Conservation (phyloP, 768 basidiomycete genomes). For the Cystobasidium onofrii region DNA sequence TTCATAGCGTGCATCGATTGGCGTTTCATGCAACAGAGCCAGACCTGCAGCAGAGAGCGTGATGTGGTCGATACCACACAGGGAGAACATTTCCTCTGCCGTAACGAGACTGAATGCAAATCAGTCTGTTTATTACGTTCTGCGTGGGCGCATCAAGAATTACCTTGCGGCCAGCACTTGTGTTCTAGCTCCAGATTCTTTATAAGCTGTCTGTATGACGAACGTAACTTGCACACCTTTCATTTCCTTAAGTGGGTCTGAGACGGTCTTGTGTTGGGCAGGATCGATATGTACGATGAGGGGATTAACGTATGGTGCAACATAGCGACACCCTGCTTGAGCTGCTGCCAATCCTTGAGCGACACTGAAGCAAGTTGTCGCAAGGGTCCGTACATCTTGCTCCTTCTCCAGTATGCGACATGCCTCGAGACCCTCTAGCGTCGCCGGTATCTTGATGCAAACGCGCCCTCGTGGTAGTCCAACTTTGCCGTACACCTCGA, state of each 20-base stretch:
- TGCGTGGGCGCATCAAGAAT: neutral
- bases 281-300: conserved; percentile 38
- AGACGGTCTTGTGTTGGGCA: conserved; percentile 22
- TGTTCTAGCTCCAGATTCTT: conserved; percentile 15
- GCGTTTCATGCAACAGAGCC: conserved; percentile 28
- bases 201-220: conserved; percentile 36
- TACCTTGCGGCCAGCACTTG: conserved; percentile 40
- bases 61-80: conserved; percentile 20
- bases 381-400: conserved; percentile 39
- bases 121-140: no score
- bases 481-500: conserved; percentile 31
- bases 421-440: conserved; percentile 39
- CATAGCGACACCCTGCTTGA: conserved; percentile 36
- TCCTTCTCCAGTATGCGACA: conserved; percentile 35
- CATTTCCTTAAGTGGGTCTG: conserved; percentile 36
- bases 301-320: conserved; percentile 40
- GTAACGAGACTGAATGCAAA: conserved; percentile 33
- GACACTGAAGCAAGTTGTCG: conserved; percentile 38
- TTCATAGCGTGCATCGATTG: conserved; percentile 12
- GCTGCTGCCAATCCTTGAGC: conserved; percentile 41
- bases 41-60: conserved; percentile 5
- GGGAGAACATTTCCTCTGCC: conserved; percentile 34
- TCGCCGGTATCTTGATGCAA: conserved; percentile 43
- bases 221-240: conserved; percentile 36
- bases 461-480: conserved; percentile 36